Evolutionary conservation across 352 stramenopile species (phyloP).

Genomic region (Globisporangium irregulare): DNA sequence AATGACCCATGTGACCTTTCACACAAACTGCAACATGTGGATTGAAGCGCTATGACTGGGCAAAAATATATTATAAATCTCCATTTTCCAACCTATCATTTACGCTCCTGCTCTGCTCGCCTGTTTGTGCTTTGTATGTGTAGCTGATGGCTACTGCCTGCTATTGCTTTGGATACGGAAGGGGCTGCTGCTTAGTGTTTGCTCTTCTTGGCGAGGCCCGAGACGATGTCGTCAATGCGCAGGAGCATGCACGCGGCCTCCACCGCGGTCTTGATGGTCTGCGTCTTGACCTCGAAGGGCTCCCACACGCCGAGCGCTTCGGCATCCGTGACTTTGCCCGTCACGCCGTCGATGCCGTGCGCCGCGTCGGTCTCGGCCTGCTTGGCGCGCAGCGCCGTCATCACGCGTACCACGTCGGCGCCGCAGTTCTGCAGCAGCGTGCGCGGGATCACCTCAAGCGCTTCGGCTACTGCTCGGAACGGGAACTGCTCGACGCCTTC

Average conservation of each 20-base stretch:
- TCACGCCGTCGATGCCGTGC: constrained; percentile 81
- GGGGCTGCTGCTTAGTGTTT: constrained; percentile 54
- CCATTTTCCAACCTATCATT: constrained; percentile 22
- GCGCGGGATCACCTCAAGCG: constrained; percentile 98
- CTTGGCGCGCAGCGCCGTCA: constrained; percentile 96
- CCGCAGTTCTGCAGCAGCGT: constrained; percentile 99
- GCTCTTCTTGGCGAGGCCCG: constrained; percentile 94
- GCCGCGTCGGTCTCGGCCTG: constrained; percentile 80
- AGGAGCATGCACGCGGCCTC: constrained; percentile 97
- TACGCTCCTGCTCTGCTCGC: background rate
- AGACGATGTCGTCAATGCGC: constrained; percentile 99
- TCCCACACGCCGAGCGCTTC: constrained; percentile 98
- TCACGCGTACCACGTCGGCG: constrained; percentile 97
- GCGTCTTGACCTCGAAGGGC: constrained; percentile 99
- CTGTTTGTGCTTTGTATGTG: background rate
- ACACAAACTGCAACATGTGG: constrained; percentile 2
- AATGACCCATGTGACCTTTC: constrained; percentile 33
- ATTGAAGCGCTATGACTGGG: constrained; percentile 21
- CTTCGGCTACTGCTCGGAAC: constrained; percentile 96
- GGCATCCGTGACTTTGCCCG: constrained; percentile 93
- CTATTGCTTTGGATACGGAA: constrained; percentile 8
- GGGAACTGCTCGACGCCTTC: constrained; percentile 97
- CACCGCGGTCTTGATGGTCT: constrained; percentile 99
- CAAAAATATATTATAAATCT: constrained; percentile 73
- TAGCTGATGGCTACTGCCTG: constrained; percentile 5